Evolutionary conservation across 2,329 filamentous ascomycete genomes (phyloP), one percentile per base, ranked within the genome.

Genomic region (Lachnellula suecica): DNA sequence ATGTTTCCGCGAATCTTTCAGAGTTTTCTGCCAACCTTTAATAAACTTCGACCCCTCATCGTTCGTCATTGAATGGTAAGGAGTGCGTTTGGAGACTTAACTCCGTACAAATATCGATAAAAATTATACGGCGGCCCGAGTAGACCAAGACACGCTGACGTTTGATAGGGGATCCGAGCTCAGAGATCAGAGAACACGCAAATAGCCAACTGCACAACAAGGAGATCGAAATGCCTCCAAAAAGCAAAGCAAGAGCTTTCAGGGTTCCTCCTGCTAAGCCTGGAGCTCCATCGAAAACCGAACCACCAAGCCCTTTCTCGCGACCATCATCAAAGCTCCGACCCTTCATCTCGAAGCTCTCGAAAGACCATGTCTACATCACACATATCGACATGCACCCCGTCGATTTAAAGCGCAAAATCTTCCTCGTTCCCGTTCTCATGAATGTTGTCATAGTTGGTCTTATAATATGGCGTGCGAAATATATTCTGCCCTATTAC

Each of bases 381-480:
- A 79, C 87, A 25, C 91, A 96, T 74, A 76, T 96, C 70, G 92
- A 97, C 76, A 74, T 72, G 54, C 84, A 87, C 56, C 84, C 85
- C 0, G 71, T 72, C 19, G 76, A 78, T 24, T 83, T 92, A 72
- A 97, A 97, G 73, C 82, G 82, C 68, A 88, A 89, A 65, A 87
- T 95, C 63, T 97, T 96, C 71, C 64, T 84, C 44, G 84, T 96
- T 1, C 91, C 92, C 15, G 78, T 91, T 17, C 69, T 84, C 17
- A 83, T 96, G 72, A 97, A 97, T 70, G 52, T 87, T 29, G 71
- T 74, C 60, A 84, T 97, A 52, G 74, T 78, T 8, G 64, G 77
- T 2, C 70, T 89, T 27, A 83, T 96, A 61, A 61, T 78, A 53
- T 84, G 84, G 75, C 87, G 92, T 58, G 74, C 87, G 55, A 89